phyloP scores from a whole-genome alignment of 805 yeast species.

The Kuraishia ogatae region DNA sequence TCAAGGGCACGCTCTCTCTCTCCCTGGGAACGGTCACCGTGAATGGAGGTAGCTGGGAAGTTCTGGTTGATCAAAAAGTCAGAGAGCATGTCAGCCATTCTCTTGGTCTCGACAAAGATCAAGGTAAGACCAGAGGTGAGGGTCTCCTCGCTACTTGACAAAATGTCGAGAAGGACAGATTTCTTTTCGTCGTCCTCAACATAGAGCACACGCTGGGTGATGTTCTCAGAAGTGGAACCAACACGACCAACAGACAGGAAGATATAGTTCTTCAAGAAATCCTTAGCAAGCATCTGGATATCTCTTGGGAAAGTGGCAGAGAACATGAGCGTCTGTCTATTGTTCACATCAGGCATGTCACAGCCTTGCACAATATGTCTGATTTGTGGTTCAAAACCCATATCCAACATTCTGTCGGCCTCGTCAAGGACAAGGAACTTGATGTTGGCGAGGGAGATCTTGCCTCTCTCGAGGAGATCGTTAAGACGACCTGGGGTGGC shows the following conservation, averaged over 20 bases:
- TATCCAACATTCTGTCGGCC: constrained; percentile 99
- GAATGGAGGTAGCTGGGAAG: constrained; percentile 97
- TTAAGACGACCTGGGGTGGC: constrained; percentile 99
- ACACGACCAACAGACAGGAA: constrained; percentile 98
- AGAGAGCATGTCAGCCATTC: constrained; percentile 94
- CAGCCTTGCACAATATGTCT: constrained; percentile 96
- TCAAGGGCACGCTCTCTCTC: constrained; percentile 98
- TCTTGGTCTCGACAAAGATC: constrained; percentile 95
- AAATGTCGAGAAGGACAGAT: constrained; percentile 80
- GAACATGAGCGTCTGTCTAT: constrained; percentile 97
- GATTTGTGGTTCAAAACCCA: constrained; percentile 99
- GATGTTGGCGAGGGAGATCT: constrained; percentile 80
- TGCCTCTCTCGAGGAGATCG: constrained; percentile 92
- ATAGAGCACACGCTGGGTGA: constrained; percentile 85
- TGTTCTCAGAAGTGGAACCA: constrained; percentile 98
- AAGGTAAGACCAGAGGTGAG: constrained; percentile 65
- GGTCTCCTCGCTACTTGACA: constrained; percentile 60
- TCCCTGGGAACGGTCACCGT: constrained; percentile 96
- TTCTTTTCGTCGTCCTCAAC: constrained; percentile 93
- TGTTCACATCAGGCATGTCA: constrained; percentile 89
- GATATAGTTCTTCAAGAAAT: constrained; percentile 91
- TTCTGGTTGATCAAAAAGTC: constrained; percentile 84
- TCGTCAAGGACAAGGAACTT: constrained; percentile 94
- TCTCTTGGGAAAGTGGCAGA: constrained; percentile 99
- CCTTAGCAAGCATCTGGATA: constrained; percentile 94